Evolutionary conservation across 2,329 filamentous ascomycete species (phyloP).

Genomic region (Pestalotiopsis sp.): DNA sequence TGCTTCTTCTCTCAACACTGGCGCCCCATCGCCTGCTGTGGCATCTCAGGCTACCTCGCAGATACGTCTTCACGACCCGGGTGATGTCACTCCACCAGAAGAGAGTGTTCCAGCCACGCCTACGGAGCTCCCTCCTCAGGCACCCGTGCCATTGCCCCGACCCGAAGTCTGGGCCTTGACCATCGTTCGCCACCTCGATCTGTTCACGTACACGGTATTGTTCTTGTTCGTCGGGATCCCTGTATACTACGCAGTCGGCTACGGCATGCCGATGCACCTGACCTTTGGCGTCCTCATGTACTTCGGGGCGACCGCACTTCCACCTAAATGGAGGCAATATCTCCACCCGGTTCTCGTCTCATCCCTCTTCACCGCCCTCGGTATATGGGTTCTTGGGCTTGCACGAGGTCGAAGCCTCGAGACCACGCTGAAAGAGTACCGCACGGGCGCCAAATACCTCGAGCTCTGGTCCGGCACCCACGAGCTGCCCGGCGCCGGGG

Average conservation of each 20-base stretch:
- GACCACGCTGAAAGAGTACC: constrained; percentile 46
- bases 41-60: constrained; percentile 11
- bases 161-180: constrained; percentile 50
- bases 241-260: constrained; percentile 52
- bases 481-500: constrained; percentile 52
- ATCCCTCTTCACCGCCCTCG: constrained; percentile 51
- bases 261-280: constrained; percentile 50
- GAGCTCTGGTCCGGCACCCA: constrained; percentile 45
- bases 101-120: constrained; percentile 4
- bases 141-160: constrained; percentile 42
- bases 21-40: constrained; percentile 16
- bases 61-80: constrained; percentile 9
- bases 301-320: constrained; percentile 48
- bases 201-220: constrained; percentile 41
- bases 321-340: constrained; percentile 48
- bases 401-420: constrained; percentile 40
- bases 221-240: constrained; percentile 55
- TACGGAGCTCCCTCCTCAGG: constrained; percentile 30
- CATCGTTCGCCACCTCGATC: constrained; percentile 46
- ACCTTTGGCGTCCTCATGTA: constrained; percentile 52
- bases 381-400: constrained; percentile 53
- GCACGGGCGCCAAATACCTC: constrained; percentile 53
- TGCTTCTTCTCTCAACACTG: constrained; percentile 14
- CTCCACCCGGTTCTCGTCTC: constrained; percentile 60
- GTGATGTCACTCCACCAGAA: neutral